Evolutionary conservation across 805 yeast genomes (phyloP), one percentile per base, ranked within the genome.

Genomic region (Wickerhamomyces alni): DNA sequence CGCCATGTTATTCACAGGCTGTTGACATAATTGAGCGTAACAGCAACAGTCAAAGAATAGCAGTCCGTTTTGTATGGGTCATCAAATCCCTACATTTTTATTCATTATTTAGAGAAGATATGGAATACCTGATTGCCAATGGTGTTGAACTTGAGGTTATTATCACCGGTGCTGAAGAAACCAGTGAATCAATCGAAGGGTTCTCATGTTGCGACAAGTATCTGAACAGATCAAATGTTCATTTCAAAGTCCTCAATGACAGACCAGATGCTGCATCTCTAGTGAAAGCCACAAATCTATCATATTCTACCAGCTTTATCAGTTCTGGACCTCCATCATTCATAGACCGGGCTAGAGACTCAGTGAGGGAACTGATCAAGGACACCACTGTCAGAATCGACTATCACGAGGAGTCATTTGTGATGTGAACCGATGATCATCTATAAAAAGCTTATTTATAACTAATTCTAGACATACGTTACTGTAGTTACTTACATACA

Each of bases 241-340:
- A 19, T 19, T 12, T 21, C 22, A 36, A 4, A 19, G 35, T 35
- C 15, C 37, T 41, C 28, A 36, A 37, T 16, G 30, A 21, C 37
- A 50, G 48, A 48, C 55, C 54, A 9, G 19, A 30, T 13, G 35
- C 44, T 2, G n/a, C 37, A 1, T 33, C 30, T 2, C 33, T 51
- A 22, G 46, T 53, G 6, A 35, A 42, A 18, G 28, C 28, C 15
- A 46, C 40, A 6, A 49, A 48, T 17, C 50, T 65, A n/a, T 39
- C 4, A 69, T 74, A 8, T 58, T 80, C 32, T 45, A 70, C 41
- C 66, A 73, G 3, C 61, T 53, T 82, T 35, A 60, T 80, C 13
- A 64, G 75, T n/a, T 80, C 87, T 63, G 88, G 88, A 3, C 85
- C 82, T 32, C 66, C 72, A 9, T 30, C 61, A 3, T 71, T 80